A percentile compares a stretch with the other conserved stretches of the same genome.
Conservation (phyloP, 2,329 filamentous ascomycete genomes). For the Chaetomiaceae sp. region DNA sequence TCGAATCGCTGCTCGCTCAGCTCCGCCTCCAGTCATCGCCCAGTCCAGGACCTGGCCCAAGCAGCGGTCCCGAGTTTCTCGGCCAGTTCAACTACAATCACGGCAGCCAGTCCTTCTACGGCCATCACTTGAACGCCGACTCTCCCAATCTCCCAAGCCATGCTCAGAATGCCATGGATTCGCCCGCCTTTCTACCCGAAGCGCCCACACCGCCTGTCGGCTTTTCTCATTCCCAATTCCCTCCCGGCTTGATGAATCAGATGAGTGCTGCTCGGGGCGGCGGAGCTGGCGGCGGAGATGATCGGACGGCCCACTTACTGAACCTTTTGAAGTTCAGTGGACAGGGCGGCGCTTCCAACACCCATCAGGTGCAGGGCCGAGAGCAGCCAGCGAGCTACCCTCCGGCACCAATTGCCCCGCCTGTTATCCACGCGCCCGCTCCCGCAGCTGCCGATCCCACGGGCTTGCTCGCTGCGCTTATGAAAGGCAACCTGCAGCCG, state of each 20-base stretch:
- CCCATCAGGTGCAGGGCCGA: constrained; percentile 25
- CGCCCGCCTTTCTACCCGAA: constrained; percentile 35
- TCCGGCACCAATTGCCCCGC: constrained; percentile 26
- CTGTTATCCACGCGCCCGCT: constrained; percentile 51
- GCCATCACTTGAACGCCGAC: constrained; percentile 22
- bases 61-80: constrained; percentile 20
- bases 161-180: constrained; percentile 23
- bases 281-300: constrained; percentile 29
- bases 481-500: constrained; percentile 51
- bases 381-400: constrained; percentile 25
- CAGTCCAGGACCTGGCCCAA: constrained; percentile 20
- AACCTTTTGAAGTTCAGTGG: constrained; percentile 59
- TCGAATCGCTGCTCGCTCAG: constrained; percentile 41
- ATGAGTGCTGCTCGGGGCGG: constrained; percentile 42
- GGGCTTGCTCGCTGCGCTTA: constrained; percentile 55
- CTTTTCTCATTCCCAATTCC: constrained; percentile 38
- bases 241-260: constrained; percentile 41
- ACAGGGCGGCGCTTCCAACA: constrained; percentile 13
- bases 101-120: constrained; percentile 25
- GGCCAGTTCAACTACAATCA: constrained; percentile 26
- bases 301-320: constrained; percentile 52
- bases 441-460: constrained; percentile 52
- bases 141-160: constrained; percentile 23
- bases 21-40: constrained; percentile 33
- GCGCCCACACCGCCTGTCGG: constrained; percentile 43